phyloP scores from a whole-genome alignment of 1,284 basidiomycete genomes.

The Limonomyces culmigenus region DNA sequence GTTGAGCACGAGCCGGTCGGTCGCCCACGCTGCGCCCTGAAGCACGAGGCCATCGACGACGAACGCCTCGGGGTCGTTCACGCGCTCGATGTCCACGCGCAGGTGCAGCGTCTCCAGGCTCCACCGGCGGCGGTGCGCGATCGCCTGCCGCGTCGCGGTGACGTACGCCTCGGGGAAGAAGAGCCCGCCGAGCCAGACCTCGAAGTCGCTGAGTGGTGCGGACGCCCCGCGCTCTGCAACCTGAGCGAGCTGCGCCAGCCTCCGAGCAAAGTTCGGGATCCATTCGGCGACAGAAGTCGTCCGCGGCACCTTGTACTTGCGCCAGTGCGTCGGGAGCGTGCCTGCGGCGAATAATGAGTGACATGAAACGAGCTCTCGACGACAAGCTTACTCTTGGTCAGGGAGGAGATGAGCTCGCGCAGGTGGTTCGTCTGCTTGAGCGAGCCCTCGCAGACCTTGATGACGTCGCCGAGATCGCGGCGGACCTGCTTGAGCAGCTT shows the following conservation, averaged over 20 bases:
- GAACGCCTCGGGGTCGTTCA: constrained; percentile 61
- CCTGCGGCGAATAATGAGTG: constrained; percentile 24
- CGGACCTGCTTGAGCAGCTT: constrained; percentile 65
- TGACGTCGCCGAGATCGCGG: constrained; percentile 66
- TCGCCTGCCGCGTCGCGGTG: constrained; percentile 83
- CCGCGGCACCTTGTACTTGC: constrained; percentile 74
- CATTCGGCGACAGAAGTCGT: constrained; percentile 70
- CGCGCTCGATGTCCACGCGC: constrained; percentile 63
- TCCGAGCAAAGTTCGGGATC: constrained; percentile 68
- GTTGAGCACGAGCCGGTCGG: constrained; percentile 57
- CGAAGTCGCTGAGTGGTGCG: constrained; percentile 56
- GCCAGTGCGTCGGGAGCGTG: constrained; percentile 78
- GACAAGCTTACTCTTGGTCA: constrained; percentile 60
- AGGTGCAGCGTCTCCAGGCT: constrained; percentile 82
- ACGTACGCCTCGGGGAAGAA: constrained; percentile 95
- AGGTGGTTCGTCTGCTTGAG: constrained; percentile 92
- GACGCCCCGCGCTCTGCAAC: constrained; percentile 45
- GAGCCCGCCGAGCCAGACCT: constrained; percentile 80
- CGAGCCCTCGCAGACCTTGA: constrained; percentile 72
- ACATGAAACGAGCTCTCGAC: neutral
- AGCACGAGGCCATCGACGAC: constrained; percentile 79
- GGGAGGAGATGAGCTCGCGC: constrained; percentile 68
- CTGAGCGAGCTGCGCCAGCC: constrained; percentile 67
- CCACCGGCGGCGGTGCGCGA: constrained; percentile 81
- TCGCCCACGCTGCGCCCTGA: constrained; percentile 69